A percentile compares a stretch with the other conserved stretches of the same genome.
phyloP scores from a whole-genome alignment of 1,284 basidiomycete species.

The Pascua sp. region DNA sequence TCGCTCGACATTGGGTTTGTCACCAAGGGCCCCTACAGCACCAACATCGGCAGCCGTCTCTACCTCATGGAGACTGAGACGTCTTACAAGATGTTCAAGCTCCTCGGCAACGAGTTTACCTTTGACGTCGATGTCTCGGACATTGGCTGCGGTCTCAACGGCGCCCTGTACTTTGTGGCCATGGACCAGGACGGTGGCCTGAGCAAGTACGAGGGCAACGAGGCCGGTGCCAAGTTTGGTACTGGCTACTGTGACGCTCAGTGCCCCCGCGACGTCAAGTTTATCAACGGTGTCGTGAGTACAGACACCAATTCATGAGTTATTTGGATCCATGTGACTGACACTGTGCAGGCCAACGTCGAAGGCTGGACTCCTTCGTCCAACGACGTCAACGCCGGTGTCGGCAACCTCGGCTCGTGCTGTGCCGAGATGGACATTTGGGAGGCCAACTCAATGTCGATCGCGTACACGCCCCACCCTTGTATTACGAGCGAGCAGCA shows the following conservation, averaged over 20 bases:
- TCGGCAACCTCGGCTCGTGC: too few species aligned
- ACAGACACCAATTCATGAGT: too few species aligned
- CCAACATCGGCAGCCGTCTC: slow-evolving; percentile 3
- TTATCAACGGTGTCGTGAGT: not conserved
- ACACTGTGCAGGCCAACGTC: not conserved
- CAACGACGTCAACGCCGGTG: too few species aligned
- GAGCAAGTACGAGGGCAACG: slow-evolving; percentile 1
- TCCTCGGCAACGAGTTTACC: slow-evolving; percentile 5
- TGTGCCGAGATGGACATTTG: too few species aligned
- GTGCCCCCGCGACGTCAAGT: slow-evolving; percentile 3
- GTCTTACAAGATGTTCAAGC: slow-evolving; percentile 3
- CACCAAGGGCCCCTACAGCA: not conserved
- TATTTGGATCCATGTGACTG: too few species aligned
- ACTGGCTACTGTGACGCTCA: slow-evolving; percentile 4
- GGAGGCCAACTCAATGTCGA: too few species aligned
- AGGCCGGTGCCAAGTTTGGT: slow-evolving; percentile 3
- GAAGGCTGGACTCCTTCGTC: not conserved
- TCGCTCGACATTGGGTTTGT: not conserved
- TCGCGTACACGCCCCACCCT: too few species aligned
- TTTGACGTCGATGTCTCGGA: slow-evolving; percentile 2
- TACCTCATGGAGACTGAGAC: slow-evolving; percentile 1
- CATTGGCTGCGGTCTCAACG: slow-evolving; percentile 2
- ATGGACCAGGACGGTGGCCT: slow-evolving; percentile 1
- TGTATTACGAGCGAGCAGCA: not conserved
- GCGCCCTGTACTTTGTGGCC: slow-evolving; percentile 3